Base-by-base conservation (phyloP, 768 basidiomycete genomes). In the Suillus subaureus region DNA sequence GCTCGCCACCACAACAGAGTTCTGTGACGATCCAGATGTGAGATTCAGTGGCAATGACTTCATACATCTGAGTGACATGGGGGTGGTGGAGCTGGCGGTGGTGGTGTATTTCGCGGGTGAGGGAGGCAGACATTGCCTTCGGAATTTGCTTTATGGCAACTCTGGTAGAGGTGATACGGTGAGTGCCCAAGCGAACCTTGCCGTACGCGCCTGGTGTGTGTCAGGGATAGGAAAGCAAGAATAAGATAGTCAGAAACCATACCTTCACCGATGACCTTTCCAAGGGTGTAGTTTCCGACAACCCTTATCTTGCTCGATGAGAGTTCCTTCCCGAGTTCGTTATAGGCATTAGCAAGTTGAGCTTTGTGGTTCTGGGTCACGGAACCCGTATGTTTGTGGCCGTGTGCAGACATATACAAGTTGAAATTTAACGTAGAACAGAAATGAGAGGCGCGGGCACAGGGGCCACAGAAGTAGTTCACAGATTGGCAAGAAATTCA, bases 81-180 rank as follows among this genome's bases (percentile, higher is more conserved):
- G 95, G 95, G 73, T 99, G 97, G 75, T 97, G 97, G 15, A 99
- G 86, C 58, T 94, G 92, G 61, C 97, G 92, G 79, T 99, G 97
- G 73, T 99, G 97, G 74, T 99, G 97, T 63, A 99, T 97, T 80
- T 99, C 97, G 69, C 97, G 88, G 33, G 97, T 99, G 47, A 99
- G 85, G 21, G 92, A 86, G 7, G 96, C 86, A 39, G 96, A 94
- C 83, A 95, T 87, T 64, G 89, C 87, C 78, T 99, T 99, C 43
- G 97, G 94, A 68, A 98, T 97, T 78, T 98, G 96, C 80, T 99
- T 99, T 81, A 99, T 91, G 63, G 97, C 97, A 70, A 97, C 96
- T 61, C 94, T 88, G 54, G 90, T 90, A 8, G 91, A 92, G 3
- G 96, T 96, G 56, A 98, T 83, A 65, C 96, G 91, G 76, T 99